Conservation (phyloP, 2,329 filamentous ascomycete genomes). For the Colletotrichum tropicale region DNA sequence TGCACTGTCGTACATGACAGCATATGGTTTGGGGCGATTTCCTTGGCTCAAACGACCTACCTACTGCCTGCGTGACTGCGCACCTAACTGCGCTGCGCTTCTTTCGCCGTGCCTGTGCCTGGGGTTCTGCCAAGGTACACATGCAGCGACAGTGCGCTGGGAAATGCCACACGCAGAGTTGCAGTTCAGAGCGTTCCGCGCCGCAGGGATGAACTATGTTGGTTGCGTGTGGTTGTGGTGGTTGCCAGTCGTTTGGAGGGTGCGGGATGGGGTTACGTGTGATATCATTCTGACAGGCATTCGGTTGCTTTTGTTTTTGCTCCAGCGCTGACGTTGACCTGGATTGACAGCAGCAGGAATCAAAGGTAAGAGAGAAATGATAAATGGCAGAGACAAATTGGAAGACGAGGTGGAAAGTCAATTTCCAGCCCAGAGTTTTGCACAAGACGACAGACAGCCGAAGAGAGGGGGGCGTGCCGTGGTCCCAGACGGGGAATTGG, state of each 20-base stretch:
- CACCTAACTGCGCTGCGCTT: background rate
- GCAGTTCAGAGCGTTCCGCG: background rate
- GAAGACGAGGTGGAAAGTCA: background rate
- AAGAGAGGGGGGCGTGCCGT: background rate
- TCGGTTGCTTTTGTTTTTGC: background rate
- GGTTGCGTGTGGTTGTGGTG: background rate
- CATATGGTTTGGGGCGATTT: background rate
- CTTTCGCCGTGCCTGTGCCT: background rate
- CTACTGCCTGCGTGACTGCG: background rate
- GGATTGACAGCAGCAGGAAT: background rate
- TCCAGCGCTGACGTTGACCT: background rate
- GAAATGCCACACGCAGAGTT: background rate
- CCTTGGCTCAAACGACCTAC: conserved; percentile 11
- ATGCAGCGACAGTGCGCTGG: background rate
- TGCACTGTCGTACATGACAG: background rate
- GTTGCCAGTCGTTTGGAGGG: background rate
- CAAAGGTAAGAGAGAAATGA: background rate
- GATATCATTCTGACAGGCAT: background rate
- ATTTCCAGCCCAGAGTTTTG: background rate
- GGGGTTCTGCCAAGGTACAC: background rate
- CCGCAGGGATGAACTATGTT: conserved; percentile 7
- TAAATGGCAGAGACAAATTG: background rate
- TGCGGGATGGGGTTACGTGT: background rate
- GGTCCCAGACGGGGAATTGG: background rate
- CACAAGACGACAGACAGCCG: background rate